Base-by-base conservation (phyloP, 768 basidiomycete genomes). In the Suillus luteus region DNA sequence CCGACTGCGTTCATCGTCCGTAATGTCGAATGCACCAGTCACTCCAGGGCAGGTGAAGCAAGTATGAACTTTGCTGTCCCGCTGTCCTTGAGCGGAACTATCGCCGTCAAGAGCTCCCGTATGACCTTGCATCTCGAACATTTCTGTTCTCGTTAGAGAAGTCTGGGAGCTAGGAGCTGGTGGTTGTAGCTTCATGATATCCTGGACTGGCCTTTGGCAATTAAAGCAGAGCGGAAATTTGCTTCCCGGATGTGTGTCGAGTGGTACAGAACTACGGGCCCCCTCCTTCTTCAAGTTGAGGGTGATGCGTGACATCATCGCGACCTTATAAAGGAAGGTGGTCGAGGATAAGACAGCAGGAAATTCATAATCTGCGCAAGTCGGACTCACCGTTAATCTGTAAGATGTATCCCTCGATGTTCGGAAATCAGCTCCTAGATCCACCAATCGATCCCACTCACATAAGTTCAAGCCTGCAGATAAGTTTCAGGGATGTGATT, bases 221-320 rank as follows among this genome's bases (percentile, higher is more conserved):
- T 40, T 38, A 15, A 58, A 58, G 40, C 2, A 41, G 38, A 27
- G 38, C 2, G 38, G 57, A 1, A 41, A 41, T 40, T 17, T 40
- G 15, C 38, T 40, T 40, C 17, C 38, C 19, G 17, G 24, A 24
- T 57, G 22, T 57, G 14, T 57, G 24, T 58, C 40, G 38, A 40
- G 24, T 27, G 40, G 33, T 15, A 33, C 35, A n/a, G 64, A 43
- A 35, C 51, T 41, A 15, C 22, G 60, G 10, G 19, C 7, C 15
- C 55, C 60, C 44, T 73, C 75, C 71, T 82, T 84, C 73, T 77
- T 83, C 11, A 88, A 78, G 70, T 82, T 85, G 37, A 89, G 80
- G 0, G 87, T 88, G 58, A 89, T 88, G 15, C 88, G 81, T 3
- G 86, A 88, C 81, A 88, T 87, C 85, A 88, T 89, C 0, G 85